These are phyloP conservation scores for Trichoderma koningii DNA, from an alignment of 2,329 filamentous ascomycete species.

Conservation along the genomic window DNA sequence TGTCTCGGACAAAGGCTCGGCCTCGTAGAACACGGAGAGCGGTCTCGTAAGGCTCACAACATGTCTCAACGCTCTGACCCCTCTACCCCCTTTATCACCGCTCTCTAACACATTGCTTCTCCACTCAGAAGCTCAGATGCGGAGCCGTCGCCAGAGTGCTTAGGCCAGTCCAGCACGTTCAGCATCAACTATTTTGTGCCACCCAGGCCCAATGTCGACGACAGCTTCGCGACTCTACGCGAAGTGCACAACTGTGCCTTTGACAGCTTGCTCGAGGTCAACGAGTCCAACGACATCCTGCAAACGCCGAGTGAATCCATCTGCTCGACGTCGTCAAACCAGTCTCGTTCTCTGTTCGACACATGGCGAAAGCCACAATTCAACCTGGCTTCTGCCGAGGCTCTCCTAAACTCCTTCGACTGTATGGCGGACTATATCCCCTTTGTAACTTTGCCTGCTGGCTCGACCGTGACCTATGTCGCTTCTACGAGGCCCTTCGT, in stretches of 20 bases:
- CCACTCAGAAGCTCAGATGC: neutral
- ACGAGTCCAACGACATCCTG: neutral
- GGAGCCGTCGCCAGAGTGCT: neutral
- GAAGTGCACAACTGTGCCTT: slow-evolving; percentile 4
- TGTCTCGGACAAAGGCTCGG: slow-evolving; percentile 1
- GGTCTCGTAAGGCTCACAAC: neutral
- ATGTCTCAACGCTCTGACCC: neutral
- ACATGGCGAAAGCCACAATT: slow-evolving; percentile 3
- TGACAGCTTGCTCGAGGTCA: neutral
- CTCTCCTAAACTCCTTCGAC: neutral
- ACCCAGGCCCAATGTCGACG: neutral
- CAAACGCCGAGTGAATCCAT: neutral
- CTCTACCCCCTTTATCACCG: no score
- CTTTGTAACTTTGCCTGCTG: neutral
- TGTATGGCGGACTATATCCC: neutral
- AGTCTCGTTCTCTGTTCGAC: neutral
- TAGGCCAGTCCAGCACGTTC: neutral
- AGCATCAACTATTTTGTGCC: slow-evolving; percentile 1
- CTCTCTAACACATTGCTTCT: neutral
- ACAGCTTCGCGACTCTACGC: neutral
- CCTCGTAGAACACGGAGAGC: neutral
- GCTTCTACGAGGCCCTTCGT: neutral
- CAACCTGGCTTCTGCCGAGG: slow-evolving; percentile 6
- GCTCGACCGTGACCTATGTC: neutral
- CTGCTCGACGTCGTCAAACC: neutral